Conservation (phyloP, 106 monocot species). For the Dendrobium nobile region DNA sequence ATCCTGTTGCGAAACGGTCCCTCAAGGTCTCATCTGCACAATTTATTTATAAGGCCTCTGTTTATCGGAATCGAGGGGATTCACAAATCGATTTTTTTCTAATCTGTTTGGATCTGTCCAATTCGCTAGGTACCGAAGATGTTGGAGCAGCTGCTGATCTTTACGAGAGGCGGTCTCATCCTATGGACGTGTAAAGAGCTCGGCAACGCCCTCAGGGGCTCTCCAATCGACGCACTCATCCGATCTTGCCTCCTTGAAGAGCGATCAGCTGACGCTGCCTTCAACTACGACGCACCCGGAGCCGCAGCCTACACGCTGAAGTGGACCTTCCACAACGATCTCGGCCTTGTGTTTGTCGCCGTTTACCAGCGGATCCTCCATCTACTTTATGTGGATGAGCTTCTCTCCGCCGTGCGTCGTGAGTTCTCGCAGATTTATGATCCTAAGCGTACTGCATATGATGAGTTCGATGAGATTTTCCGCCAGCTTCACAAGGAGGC, state of each 20-base stretch:
- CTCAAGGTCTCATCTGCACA: too few relatives aligned
- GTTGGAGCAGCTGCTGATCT: constrained; percentile 98
- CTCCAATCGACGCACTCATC: constrained; percentile 89
- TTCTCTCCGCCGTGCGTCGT: constrained; percentile 50
- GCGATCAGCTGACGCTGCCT: constrained; percentile 78
- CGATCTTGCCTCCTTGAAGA: constrained; percentile 94
- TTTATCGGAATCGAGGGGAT: neutral
- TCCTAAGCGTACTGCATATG: constrained; percentile 50
- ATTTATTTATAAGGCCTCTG: neutral
- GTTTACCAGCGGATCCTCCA: constrained; percentile 89
- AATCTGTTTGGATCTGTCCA: neutral
- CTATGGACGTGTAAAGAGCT: constrained; percentile 80
- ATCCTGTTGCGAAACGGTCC: too few relatives aligned
- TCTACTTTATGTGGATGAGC: constrained; percentile 88
- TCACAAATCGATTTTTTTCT: neutral
- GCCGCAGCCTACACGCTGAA: constrained; percentile 67
- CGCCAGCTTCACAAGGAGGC: constrained; percentile 82
- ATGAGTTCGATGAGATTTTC: constrained; percentile 75
- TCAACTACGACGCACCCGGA: constrained; percentile 57
- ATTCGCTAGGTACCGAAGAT: constrained; percentile 24
- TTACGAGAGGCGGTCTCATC: constrained; percentile 94
- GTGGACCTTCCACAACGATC: constrained; percentile 95
- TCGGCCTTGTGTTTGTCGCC: constrained; percentile 93
- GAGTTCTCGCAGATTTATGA: constrained; percentile 73
- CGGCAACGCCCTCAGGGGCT: constrained; percentile 74